Evolutionary conservation across 2,329 filamentous ascomycete genomes (phyloP).

Genomic region (Scorias spongiosa): DNA sequence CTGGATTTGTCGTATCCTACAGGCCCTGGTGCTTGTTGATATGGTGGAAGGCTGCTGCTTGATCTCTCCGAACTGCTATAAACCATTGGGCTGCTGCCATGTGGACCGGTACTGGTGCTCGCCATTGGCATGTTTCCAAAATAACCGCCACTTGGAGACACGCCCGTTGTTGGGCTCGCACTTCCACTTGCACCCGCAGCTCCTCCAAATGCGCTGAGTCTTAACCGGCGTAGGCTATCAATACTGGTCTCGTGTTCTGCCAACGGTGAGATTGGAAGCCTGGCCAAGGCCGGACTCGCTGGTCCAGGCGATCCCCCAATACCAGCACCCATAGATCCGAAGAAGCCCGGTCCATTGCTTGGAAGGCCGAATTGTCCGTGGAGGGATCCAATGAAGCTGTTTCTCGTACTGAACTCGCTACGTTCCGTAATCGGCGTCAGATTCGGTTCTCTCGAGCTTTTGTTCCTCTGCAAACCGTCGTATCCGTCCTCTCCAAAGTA

Average conservation of each 20-base stretch:
- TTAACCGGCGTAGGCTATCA: constrained; percentile 23
- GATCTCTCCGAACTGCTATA: neutral
- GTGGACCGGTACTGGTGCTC: neutral
- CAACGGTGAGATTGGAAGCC: constrained; percentile 24
- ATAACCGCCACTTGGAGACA: neutral
- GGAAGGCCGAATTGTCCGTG: constrained; percentile 33
- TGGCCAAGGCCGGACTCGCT: constrained; percentile 61
- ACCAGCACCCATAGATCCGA: neutral
- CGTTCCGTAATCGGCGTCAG: constrained; percentile 92
- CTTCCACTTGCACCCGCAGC: constrained; percentile 23
- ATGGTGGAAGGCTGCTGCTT: neutral
- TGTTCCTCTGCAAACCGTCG: constrained; percentile 47
- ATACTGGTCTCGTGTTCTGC: constrained; percentile 7
- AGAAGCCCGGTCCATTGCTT: constrained; percentile 26
- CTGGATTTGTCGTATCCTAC: constrained; percentile 52
- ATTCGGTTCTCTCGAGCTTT: constrained; percentile 74
- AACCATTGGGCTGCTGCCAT: neutral
- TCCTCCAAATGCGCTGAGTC: constrained; percentile 37
- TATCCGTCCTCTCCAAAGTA: constrained; percentile 70
- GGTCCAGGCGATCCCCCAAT: constrained; percentile 43
- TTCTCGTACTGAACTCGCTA: constrained; percentile 89
- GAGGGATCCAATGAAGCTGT: constrained; percentile 63
- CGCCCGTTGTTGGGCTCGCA: neutral
- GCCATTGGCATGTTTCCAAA: neutral
- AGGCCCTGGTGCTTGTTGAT: constrained; percentile 59